Evolutionary conservation across 2,329 filamentous ascomycete genomes (phyloP), one percentile per base, ranked within the genome.

Genomic region (Aspergillus pseudoterreus): DNA sequence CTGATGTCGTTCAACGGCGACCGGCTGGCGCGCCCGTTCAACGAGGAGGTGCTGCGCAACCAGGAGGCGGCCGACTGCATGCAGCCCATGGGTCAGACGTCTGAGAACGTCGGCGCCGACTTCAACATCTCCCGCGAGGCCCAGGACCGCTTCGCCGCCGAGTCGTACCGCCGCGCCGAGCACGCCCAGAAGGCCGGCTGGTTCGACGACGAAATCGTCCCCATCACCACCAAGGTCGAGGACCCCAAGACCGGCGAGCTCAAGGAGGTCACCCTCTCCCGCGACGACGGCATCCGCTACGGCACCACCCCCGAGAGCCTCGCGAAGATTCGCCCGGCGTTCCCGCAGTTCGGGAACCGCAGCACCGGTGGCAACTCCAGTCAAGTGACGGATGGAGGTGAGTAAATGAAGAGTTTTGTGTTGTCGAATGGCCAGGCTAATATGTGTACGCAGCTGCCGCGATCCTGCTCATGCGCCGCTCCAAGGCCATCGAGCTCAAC

Each of bases 81-180:
- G 83, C 83, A 91, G 80, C 88, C 92, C 60, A 99, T 99, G 94
- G 94, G 94, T 19, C 95, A 95, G 83, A 99, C 94, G 2, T 92
- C 87, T 53, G 94, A 99, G 78, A 97, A 97, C 69, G 91, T 99
- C 24, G 90, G 87, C 63, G 84, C 84, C 45, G 94, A 97, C 75
- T 97, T 97, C 72, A 83, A 87, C 67, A 86, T 99, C 68, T 76
- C 83, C 2, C 83, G 94, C 55, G 85, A 92, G 68, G 75, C 77
- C 69, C 89, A 97, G 75, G 94, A 99, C 73, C 78, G 81, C 59
- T 97, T 85, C 71, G 90, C 94, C 0, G 88, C 88, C 9, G 90
- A 95, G 77, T 91, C 86, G 43, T 99, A 91, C 78, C 82, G 85
- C 58, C 82, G 91, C 44, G 94, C 94, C 24, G 94, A 99, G 78